Base-by-base conservation (phyloP, 176 grass and related monocot genomes). In the Avena atlantica region DNA sequence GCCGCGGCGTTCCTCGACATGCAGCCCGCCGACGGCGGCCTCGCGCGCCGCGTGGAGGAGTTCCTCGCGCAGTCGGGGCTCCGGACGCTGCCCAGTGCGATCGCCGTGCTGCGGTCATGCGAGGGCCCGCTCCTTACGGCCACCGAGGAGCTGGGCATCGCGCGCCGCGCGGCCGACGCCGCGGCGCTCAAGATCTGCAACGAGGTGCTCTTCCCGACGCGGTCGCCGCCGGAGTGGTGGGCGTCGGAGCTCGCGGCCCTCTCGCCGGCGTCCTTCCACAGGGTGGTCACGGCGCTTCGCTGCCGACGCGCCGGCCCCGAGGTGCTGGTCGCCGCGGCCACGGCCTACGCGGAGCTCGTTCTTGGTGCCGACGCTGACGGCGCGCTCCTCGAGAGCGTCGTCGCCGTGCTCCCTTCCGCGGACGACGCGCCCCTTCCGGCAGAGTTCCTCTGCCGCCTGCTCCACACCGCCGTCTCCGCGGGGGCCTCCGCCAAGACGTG, bases 81-180 rank as follows among this genome's bases (percentile, higher is more conserved):
- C 29, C 87, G 84, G 64, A 85, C 92, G 19, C 92, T 98, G 1
- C 87, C 82, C 0, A 57, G 79, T 63, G 92, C 93, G 2, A 86
- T 94, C 8, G 85, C 92, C 10, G 86, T 98, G 61, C 90, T 98
- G n/a, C 85, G 90, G 0, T 95, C 91, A 23, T 98, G 96, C 71
- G 88, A 94, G 85, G 73, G 45, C 10, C 25, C 24, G 24, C 88
- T 93, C 11, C 65, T 83, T 59, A 75, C 86, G 5, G 60, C 29
- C 3, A 76, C 96, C n/a, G 93, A 92, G 34, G 88, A 98, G 62
- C 37, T 91, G 45, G 81, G 89, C 29, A 31, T 95, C 31, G 59
- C 36, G 70, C 68, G 87, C 10, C 92, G 87, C 0, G 72, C 90
- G 2, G 79, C 93, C 2, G 82, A 95, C 15, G 82, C 83, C 17